Evolutionary conservation across 1,139 yeast species (phyloP).

Genomic region (Petasospora rhodanensis): DNA sequence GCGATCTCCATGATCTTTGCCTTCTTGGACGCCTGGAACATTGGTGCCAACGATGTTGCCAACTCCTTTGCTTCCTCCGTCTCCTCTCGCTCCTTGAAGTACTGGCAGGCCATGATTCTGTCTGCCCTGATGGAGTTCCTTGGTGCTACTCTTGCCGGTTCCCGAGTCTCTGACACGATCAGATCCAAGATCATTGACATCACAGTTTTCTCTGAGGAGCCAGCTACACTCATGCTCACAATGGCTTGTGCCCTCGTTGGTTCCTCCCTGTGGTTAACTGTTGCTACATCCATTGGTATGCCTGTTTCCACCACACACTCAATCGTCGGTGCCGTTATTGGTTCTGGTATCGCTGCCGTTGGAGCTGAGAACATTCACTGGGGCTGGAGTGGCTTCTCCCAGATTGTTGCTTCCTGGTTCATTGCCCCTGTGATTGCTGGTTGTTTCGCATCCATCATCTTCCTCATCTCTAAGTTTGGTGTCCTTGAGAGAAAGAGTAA

Average conservation of each 20-base stretch:
- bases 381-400: conserved; percentile 76
- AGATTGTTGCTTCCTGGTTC: conserved; percentile 77
- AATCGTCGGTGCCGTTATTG: conserved; percentile 73
- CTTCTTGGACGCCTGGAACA: conserved; percentile 76
- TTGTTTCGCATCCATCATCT: conserved; percentile 51
- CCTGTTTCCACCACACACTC: conserved; percentile 82
- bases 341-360: conserved; percentile 68
- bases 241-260: conserved; percentile 77
- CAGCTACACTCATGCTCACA: conserved; percentile 68
- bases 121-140: conserved; percentile 27
- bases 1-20: conserved; percentile 69
- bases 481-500: conserved; percentile 57
- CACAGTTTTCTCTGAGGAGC: conserved; percentile 44
- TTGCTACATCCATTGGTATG: conserved; percentile 65
- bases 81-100: conserved; percentile 62
- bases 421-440: conserved; percentile 78
- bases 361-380: conserved; percentile 51
- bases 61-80: conserved; percentile 75
- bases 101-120: conserved; percentile 59
- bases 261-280: conserved; percentile 65
- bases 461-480: conserved; percentile 52
- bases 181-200: conserved; percentile 58
- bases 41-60: conserved; percentile 82
- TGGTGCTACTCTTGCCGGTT: conserved; percentile 42
- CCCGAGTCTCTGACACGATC: conserved; percentile 67